Conservation (phyloP, 1,284 basidiomycete species). For the Apiotrichum domesticum region DNA sequence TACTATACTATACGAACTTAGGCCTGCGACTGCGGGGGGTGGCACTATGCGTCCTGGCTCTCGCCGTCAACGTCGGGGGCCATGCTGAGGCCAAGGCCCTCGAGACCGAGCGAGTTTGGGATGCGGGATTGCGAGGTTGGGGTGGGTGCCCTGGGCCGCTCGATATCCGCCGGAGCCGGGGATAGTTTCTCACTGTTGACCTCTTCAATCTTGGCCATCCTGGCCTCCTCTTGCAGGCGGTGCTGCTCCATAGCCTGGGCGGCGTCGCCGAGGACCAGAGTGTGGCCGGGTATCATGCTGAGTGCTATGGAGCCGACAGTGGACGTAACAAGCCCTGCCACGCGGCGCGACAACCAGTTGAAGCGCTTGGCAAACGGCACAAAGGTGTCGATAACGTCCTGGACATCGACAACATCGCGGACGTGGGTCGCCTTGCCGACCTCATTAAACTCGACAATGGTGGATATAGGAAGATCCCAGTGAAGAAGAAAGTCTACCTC, state of each 20-base stretch:
- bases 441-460: slow-evolving; percentile 46
- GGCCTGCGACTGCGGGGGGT: too few relatives aligned
- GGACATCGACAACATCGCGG: slow-evolving; percentile 41
- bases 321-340: slow-evolving; percentile 30
- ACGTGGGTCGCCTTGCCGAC: slow-evolving; percentile 43
- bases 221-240: background rate
- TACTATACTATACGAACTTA: too few relatives aligned
- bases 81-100: slow-evolving; percentile 17
- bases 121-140: background rate
- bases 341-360: slow-evolving; percentile 28
- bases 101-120: slow-evolving; percentile 16
- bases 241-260: slow-evolving; percentile 6
- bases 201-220: slow-evolving; percentile 2
- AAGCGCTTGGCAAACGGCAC: slow-evolving; percentile 43
- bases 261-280: slow-evolving; percentile 11
- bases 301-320: slow-evolving; percentile 25
- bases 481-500: slow-evolving; percentile 33
- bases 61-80: slow-evolving; percentile 23
- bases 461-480: slow-evolving; percentile 40
- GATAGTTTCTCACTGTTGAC: slow-evolving; percentile 2
- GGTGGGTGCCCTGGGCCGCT: background rate
- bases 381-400: slow-evolving; percentile 40
- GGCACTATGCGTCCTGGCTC: slow-evolving; percentile 4
- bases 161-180: background rate
- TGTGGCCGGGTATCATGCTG: slow-evolving; percentile 14